A percentile compares a stretch with the other conserved stretches of the same genome.
Conservation (phyloP, 1,284 basidiomycete genomes). For the Papiliotrema flavescens region DNA sequence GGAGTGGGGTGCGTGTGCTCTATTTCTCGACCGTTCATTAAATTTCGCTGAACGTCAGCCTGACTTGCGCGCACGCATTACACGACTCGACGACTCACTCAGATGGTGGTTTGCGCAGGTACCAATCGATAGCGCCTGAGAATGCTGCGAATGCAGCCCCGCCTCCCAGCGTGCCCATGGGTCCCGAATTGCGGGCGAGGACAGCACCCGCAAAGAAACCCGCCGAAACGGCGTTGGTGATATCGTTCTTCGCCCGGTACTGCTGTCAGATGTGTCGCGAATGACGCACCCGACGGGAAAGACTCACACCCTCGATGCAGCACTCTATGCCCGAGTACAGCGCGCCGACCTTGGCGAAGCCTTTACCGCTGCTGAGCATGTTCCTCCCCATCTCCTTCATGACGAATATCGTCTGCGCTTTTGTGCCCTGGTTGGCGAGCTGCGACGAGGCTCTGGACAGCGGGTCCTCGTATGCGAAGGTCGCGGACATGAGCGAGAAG, state of each 20-base stretch:
- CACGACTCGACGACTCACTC: constrained; percentile 59
- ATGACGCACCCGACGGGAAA: not conserved
- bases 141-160: constrained; percentile 87
- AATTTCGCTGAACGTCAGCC: too few species aligned
- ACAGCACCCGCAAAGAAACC: constrained; percentile 63
- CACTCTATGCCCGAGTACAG: constrained; percentile 93
- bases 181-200: constrained; percentile 78
- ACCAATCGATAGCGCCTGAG: constrained; percentile 81
- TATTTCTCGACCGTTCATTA: too few species aligned
- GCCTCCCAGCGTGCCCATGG: constrained; percentile 74
- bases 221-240: constrained; percentile 64
- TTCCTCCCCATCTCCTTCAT: constrained; percentile 92
- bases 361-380: constrained; percentile 87
- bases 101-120: constrained; percentile 73
- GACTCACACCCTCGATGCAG: constrained; percentile 89
- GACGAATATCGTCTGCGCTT: constrained; percentile 67
- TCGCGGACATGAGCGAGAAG: constrained; percentile 92
- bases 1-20: too few species aligned
- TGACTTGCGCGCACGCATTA: not conserved
- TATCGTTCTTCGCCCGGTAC: constrained; percentile 96
- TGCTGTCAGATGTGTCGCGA: constrained; percentile 37
- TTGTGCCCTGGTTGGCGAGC: constrained; percentile 33
- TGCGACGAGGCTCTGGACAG: constrained; percentile 61
- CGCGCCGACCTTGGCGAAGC: constrained; percentile 92
- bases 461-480: constrained; percentile 94